phyloP scores from a whole-genome alignment of 768 basidiomycete genomes.

The Trametes elegans region DNA sequence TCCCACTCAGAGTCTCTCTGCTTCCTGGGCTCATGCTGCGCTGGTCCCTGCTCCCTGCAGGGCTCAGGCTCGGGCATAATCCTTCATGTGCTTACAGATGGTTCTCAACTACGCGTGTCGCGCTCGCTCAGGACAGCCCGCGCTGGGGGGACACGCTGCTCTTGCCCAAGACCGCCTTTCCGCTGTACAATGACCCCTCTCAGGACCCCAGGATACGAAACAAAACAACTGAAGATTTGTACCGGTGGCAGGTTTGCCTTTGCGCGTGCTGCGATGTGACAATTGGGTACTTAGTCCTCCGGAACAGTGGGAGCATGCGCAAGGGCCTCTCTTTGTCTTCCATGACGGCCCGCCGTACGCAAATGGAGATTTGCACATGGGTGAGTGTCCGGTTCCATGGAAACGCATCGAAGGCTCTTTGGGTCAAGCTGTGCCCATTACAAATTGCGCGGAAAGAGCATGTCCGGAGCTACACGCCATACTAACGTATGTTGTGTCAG shows the following conservation, averaged over 20 bases:
- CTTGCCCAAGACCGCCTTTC: conserved; percentile 81
- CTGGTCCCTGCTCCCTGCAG: conserved; percentile 12
- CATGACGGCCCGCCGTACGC: conserved; percentile 98
- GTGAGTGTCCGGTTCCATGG: conserved; percentile 39
- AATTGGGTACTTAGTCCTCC: background rate
- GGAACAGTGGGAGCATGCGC: conserved; percentile 59
- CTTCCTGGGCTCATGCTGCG: conserved; percentile 17
- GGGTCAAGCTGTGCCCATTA: no score
- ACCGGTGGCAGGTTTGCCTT: conserved; percentile 69
- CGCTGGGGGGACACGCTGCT: conserved; percentile 52
- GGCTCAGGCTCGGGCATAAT: background rate
- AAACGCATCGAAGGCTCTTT: background rate
- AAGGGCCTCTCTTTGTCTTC: conserved; percentile 74
- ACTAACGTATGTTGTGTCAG: conserved; percentile 40
- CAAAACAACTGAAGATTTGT: conserved; percentile 71
- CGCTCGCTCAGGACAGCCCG: background rate
- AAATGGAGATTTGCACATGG: conserved; percentile 94
- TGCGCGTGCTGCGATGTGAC: background rate
- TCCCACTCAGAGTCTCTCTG: background rate
- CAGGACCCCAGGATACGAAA: conserved; percentile 59
- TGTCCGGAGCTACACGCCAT: no score
- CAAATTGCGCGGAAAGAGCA: no score
- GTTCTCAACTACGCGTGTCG: conserved; percentile 3
- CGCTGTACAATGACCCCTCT: conserved; percentile 65
- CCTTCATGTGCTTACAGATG: conserved; percentile 5